Conservation (phyloP, 1,284 basidiomycete genomes). For the Leccinum subrobustum region DNA sequence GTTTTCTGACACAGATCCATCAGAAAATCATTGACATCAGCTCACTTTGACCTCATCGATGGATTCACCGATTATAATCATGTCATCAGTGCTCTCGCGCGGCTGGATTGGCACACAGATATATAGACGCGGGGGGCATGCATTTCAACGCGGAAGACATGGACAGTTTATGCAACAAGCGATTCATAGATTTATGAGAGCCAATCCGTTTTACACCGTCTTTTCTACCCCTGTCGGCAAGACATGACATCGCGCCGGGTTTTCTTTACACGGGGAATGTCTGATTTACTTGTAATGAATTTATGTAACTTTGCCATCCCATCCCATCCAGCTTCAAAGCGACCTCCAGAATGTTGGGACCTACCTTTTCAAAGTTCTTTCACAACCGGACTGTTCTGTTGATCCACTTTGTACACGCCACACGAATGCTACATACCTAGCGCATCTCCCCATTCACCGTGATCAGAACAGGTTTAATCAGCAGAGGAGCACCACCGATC, state of each 20-base stretch:
- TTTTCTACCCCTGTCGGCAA: conserved; percentile 16
- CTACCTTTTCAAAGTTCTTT: background rate
- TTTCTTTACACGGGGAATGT: conserved; percentile 6
- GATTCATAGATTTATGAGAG: conserved; percentile 28
- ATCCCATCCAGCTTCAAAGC: conserved; percentile 4
- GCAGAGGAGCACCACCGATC: background rate
- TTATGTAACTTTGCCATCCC: conserved; percentile 1
- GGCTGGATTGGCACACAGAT: conserved; percentile 16
- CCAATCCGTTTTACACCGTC: conserved; percentile 17
- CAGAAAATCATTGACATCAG: conserved; percentile 34
- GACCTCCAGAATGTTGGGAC: background rate
- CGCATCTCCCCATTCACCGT: background rate
- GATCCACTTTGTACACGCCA: conserved; percentile 3
- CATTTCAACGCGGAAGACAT: conserved; percentile 16
- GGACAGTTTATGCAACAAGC: conserved; percentile 18
- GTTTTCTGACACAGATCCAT: conserved; percentile 24
- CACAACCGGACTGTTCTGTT: background rate
- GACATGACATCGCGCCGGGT: conserved; percentile 2
- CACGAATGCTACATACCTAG: conserved; percentile 2
- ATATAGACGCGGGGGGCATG: conserved; percentile 20
- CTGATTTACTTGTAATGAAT: conserved; percentile 15
- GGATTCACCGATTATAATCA: conserved; percentile 34
- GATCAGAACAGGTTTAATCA: background rate
- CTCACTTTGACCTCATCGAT: conserved; percentile 36
- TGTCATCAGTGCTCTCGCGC: conserved; percentile 9